phyloP scores from a whole-genome alignment of 257 asterid genomes.

The Datura wrightii region DNA sequence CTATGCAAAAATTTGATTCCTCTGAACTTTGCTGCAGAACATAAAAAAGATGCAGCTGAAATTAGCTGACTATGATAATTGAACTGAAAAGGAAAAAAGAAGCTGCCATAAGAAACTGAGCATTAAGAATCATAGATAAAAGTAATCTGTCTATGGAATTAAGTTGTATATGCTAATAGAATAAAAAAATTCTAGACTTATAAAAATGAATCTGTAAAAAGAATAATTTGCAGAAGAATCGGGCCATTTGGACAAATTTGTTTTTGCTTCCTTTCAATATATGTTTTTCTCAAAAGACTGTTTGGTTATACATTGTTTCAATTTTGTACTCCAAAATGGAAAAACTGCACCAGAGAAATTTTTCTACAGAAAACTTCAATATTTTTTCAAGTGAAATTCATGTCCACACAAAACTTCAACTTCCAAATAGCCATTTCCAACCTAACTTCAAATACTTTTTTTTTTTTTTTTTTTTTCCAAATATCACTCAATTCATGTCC shows the following conservation, averaged over 20 bases:
- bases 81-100: background rate
- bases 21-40: conserved; percentile 63
- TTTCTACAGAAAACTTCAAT: background rate
- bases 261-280: background rate
- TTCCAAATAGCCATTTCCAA: background rate
- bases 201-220: background rate
- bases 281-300: background rate
- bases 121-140: background rate
- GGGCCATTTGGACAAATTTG: background rate
- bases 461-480: background rate
- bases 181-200: background rate
- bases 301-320: background rate
- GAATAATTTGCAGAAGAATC: background rate
- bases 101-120: background rate
- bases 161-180: background rate
- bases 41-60: conserved; percentile 9
- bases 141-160: background rate
- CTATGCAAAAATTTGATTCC: conserved; percentile 66
- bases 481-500: background rate
- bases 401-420: background rate
- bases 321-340: background rate
- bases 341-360: background rate
- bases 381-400: background rate
- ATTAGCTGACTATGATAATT: conserved; percentile 33
- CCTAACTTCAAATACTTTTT: background rate